Percentiles rank a stretch among this genome's conserved stretches.
Conservation (phyloP, 108 stramenopile species). For the Skeletonema potamos region DNA sequence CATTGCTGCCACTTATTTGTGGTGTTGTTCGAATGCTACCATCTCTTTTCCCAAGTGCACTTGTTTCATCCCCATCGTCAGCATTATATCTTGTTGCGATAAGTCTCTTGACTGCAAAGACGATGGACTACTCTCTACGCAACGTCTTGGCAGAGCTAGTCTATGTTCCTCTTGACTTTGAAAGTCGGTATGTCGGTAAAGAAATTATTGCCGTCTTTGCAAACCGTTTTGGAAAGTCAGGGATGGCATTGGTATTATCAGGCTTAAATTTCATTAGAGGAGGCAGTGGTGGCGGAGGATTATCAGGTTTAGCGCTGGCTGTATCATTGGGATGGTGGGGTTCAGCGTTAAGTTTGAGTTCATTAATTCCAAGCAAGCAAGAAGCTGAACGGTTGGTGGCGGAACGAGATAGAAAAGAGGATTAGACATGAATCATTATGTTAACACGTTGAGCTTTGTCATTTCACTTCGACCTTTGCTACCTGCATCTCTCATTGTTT, state of each 20-base stretch:
- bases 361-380: slow-evolving; percentile 36
- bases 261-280: slow-evolving; percentile 63
- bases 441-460: background rate
- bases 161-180: slow-evolving; percentile 82
- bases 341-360: slow-evolving; percentile 41
- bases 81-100: slow-evolving; percentile 55
- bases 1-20: slow-evolving; percentile 48
- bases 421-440: background rate
- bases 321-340: slow-evolving; percentile 44
- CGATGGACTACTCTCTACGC: slow-evolving; percentile 74
- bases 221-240: slow-evolving; percentile 84
- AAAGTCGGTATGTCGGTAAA: slow-evolving; percentile 74
- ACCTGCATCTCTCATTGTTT: background rate
- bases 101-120: slow-evolving; percentile 61
- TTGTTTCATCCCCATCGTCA: slow-evolving; percentile 12
- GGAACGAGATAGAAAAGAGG: slow-evolving; percentile 23
- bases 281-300: background rate
- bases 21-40: slow-evolving; percentile 18
- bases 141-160: slow-evolving; percentile 74
- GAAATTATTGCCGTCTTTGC: slow-evolving; percentile 90
- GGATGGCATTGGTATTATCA: slow-evolving; percentile 77
- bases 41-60: slow-evolving; percentile 5
- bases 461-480: background rate
- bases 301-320: slow-evolving; percentile 32
- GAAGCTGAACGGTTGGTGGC: slow-evolving; percentile 56